Conservation (phyloP, 805 yeast genomes). For the Candida loeiensis region DNA sequence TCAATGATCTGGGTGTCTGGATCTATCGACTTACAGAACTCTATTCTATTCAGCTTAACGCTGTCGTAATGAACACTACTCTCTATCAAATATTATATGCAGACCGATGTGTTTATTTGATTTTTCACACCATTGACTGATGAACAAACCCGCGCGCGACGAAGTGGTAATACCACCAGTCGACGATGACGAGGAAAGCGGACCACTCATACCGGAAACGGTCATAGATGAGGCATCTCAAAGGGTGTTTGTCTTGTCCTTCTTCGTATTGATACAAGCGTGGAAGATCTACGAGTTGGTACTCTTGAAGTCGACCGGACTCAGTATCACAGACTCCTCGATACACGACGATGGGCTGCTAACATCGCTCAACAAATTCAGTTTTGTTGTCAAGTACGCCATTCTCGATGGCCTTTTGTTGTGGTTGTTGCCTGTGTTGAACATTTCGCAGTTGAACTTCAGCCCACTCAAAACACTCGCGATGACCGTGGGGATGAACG, state of each 20-base stretch:
- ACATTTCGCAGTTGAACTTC: conserved; percentile 72
- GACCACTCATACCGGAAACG: conserved; percentile 54
- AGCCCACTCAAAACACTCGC: conserved; percentile 51
- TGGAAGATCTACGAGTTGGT: conserved; percentile 76
- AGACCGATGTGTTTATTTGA: conserved; percentile 2
- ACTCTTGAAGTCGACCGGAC: conserved; percentile 46
- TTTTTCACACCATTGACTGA: neutral
- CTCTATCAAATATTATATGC: neutral
- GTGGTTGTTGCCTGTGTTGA: conserved; percentile 67
- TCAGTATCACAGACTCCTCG: neutral
- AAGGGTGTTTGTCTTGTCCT: conserved; percentile 58
- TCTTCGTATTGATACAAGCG: conserved; percentile 76
- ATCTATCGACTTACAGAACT: too few relatives aligned
- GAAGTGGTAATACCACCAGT: conserved; percentile 1
- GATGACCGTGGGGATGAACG: conserved; percentile 45
- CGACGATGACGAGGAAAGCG: conserved; percentile 8
- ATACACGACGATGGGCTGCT: conserved; percentile 29
- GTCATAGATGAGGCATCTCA: conserved; percentile 75
- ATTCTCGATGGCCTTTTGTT: conserved; percentile 69
- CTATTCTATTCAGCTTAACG: too few relatives aligned
- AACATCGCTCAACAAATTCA: conserved; percentile 45
- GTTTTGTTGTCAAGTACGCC: conserved; percentile 67
- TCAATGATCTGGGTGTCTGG: too few relatives aligned
- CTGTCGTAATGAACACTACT: too few relatives aligned
- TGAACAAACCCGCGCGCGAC: conserved; percentile 3